These are phyloP conservation scores for Phellopilus nigrolimitatus DNA, from an alignment of 1,284 basidiomycete species.

Conservation along the genomic window DNA sequence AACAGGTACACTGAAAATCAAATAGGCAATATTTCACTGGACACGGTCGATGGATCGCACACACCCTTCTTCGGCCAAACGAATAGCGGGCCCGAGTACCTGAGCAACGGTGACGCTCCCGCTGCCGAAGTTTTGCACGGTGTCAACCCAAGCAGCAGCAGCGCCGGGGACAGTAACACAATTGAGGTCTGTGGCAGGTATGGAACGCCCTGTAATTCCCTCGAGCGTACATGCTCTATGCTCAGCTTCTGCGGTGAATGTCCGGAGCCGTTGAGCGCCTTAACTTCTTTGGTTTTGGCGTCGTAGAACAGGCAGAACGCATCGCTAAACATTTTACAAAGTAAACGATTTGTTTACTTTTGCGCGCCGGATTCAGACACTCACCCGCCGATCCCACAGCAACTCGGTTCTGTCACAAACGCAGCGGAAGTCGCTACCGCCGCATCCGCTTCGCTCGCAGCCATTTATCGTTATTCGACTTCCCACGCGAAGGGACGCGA, in stretches of 20 bases:
- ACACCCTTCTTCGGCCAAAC: conserved; percentile 82
- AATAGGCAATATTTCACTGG: conserved; percentile 3
- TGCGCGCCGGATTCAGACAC: conserved; percentile 19
- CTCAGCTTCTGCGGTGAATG: conserved; percentile 76
- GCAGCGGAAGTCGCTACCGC: conserved; percentile 83
- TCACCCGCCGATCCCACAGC: conserved; percentile 79
- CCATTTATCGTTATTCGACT: not conserved
- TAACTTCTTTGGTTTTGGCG: conserved; percentile 73
- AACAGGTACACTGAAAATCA: conserved; percentile 57
- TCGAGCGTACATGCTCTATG: conserved; percentile 66
- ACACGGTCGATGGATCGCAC: conserved; percentile 17
- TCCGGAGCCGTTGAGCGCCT: conserved; percentile 85
- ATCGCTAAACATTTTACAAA: conserved; percentile 46
- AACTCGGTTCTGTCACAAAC: conserved; percentile 78
- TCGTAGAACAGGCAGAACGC: conserved; percentile 93
- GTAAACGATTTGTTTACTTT: conserved; percentile 2
- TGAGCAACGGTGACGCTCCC: conserved; percentile 76
- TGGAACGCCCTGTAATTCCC: conserved; percentile 60
- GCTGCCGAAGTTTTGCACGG: conserved; percentile 78
- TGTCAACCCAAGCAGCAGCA: conserved; percentile 91
- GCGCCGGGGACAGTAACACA: conserved; percentile 91
- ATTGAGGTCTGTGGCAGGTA: conserved; percentile 76
- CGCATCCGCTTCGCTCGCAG: conserved; percentile 42
- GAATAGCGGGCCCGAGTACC: conserved; percentile 84
- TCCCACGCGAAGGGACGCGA: not conserved